phyloP scores from a whole-genome alignment of 768 basidiomycete genomes.

The Pisolithus microcarpus region DNA sequence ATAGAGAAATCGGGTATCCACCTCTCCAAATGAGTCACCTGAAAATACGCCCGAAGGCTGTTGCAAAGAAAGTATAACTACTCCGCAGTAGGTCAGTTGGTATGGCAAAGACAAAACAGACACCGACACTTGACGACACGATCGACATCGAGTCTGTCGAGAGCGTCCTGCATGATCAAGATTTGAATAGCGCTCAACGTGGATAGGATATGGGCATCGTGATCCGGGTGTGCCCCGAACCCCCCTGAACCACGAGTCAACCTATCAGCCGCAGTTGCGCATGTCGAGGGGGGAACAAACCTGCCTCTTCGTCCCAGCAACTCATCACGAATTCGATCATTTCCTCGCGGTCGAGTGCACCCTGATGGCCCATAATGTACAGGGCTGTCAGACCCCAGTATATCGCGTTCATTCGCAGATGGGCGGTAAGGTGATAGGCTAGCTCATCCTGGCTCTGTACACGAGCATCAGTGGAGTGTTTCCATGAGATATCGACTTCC shows the following conservation, averaged over 20 bases:
- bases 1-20: slow-evolving; percentile 86
- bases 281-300: slow-evolving; percentile 26
- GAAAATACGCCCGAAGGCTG: slow-evolving; percentile 83
- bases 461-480: slow-evolving; percentile 1
- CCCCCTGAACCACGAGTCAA: slow-evolving; percentile 46
- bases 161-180: slow-evolving; percentile 74
- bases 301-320: slow-evolving; percentile 92
- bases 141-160: slow-evolving; percentile 62
- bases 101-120: neutral
- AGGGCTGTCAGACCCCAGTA: slow-evolving; percentile 96
- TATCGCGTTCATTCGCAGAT: slow-evolving; percentile 90
- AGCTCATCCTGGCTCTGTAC: slow-evolving; percentile 76
- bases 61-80: slow-evolving; percentile 82
- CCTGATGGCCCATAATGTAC: slow-evolving; percentile 67
- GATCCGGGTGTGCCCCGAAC: slow-evolving; percentile 88
- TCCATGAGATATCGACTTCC: neutral
- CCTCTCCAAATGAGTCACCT: slow-evolving; percentile 88
- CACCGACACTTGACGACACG: slow-evolving; percentile 68
- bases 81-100: slow-evolving; percentile 1
- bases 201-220: slow-evolving; percentile 83
- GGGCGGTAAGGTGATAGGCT: slow-evolving; percentile 83
- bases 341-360: slow-evolving; percentile 76
- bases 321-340: slow-evolving; percentile 87
- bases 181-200: slow-evolving; percentile 94
- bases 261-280: slow-evolving; percentile 1